A percentile compares a stretch with the other conserved stretches of the same genome.
These are phyloP conservation scores for Jackrogersella multiformis DNA, from an alignment of 495 filamentous ascomycete genomes.

Conservation along the genomic window DNA sequence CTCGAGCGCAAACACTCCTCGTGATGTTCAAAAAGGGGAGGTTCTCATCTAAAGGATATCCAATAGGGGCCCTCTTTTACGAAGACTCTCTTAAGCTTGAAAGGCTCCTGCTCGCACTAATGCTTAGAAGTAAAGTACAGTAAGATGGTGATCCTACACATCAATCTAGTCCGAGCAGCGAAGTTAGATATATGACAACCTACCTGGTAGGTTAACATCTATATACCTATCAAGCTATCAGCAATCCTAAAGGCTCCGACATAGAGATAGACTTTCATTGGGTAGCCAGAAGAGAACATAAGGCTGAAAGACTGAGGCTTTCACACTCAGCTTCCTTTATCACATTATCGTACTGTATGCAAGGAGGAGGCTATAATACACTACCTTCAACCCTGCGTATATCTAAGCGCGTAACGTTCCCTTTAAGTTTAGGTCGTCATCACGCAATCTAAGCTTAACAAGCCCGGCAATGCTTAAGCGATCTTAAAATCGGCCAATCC, in stretches of 20 bases:
- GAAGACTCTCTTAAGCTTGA: not conserved
- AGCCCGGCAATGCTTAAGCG: slow-evolving; percentile 13
- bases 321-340: slow-evolving; percentile 15
- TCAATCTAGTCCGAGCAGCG: not conserved
- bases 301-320: slow-evolving; percentile 13
- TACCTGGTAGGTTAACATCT: not conserved
- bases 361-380: slow-evolving; percentile 3
- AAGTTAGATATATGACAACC: not conserved
- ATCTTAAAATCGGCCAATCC: slow-evolving; percentile 32
- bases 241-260: not conserved
- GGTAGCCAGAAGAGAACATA: not conserved
- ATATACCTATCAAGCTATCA: not conserved
- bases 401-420: slow-evolving; percentile 40
- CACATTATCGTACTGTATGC: not conserved
- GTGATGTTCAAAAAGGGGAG: not conserved
- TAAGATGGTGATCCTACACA: not conserved
- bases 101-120: not conserved
- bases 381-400: not conserved
- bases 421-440: slow-evolving; percentile 29
- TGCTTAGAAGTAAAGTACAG: not conserved
- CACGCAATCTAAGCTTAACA: slow-evolving; percentile 33
- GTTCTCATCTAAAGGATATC: not conserved
- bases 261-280: not conserved
- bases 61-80: not conserved
- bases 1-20: not conserved